phyloP scores from a whole-genome alignment of 352 stramenopile genomes.

The Pythium chondricola region DNA sequence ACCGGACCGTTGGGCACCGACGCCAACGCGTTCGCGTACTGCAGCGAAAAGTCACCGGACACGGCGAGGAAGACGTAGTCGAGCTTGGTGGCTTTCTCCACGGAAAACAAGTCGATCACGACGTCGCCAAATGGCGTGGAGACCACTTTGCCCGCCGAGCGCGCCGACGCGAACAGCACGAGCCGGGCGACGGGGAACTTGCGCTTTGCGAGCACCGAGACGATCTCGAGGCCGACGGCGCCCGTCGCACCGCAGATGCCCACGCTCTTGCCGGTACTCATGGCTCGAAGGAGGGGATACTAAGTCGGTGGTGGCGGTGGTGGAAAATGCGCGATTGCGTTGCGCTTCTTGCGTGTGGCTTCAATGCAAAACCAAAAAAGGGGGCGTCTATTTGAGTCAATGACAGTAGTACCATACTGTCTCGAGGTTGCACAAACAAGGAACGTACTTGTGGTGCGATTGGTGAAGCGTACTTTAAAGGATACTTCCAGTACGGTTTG shows the following conservation, averaged over 20 bases:
- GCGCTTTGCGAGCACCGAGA: slow-evolving; percentile 79
- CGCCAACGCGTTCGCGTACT: slow-evolving; percentile 92
- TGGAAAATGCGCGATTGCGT: background rate
- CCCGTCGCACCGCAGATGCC: slow-evolving; percentile 85
- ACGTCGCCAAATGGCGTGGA: slow-evolving; percentile 89
- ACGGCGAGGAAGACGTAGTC: slow-evolving; percentile 98
- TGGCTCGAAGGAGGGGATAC: slow-evolving; percentile 2
- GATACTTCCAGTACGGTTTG: background rate
- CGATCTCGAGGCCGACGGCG: slow-evolving; percentile 96
- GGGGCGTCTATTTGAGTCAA: background rate
- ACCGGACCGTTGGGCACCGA: slow-evolving; percentile 73
- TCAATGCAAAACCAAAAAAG: slow-evolving; percentile 8
- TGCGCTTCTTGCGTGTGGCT: slow-evolving; percentile 1
- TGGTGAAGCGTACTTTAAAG: slow-evolving; percentile 11
- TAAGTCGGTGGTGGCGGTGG: background rate
- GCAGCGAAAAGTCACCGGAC: slow-evolving; percentile 94
- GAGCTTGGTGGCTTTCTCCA: slow-evolving; percentile 88
- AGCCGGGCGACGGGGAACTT: slow-evolving; percentile 91
- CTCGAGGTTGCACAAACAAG: slow-evolving; percentile 22
- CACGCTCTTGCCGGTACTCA: slow-evolving; percentile 52
- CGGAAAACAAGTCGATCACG: slow-evolving; percentile 93
- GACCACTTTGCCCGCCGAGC: slow-evolving; percentile 90
- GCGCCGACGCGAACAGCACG: slow-evolving; percentile 93
- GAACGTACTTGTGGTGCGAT: no score
- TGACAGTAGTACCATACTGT: background rate